Evolutionary conservation across 2,329 filamentous ascomycete genomes (phyloP), one percentile per base, ranked within the genome.

Genomic region (Fusarium sp.): DNA sequence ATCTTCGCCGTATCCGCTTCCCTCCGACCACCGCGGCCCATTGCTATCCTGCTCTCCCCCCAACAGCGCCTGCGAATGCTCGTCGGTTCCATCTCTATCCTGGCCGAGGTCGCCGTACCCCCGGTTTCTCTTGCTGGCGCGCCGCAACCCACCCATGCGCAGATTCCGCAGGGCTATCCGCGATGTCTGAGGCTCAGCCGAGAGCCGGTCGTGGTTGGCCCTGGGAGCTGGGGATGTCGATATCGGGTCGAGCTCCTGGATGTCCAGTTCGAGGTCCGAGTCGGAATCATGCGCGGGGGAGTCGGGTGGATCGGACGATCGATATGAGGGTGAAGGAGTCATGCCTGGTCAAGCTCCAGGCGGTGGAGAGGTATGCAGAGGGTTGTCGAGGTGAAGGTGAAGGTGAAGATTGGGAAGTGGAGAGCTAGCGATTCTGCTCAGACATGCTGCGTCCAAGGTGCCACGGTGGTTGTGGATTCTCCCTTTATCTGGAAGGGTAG

Each of bases 161-260:
- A 93, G 84, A 76, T 89, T 92, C 72, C 93, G 89, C 78, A 96
- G 85, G 62, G 94, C 93, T 84, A 95, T 95, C 57, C 87, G 84
- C 36, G 88, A 84, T 78, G 88, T 78, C 84, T 87, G 84, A 68
- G 86, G 84, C 75, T 88, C 85, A 33, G 74, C 56, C 22, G 77
- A 72, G 38, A 73, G 65, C 47, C 65, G 77, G 54, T 81, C 80
- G 71, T 80, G 80, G 57, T 73, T 75, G 50, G 79, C 70, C 57
- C 79, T 80, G 58, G 80, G 77, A 68, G 80, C 71, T 75, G 82
- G 79, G 77, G 80, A 78, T 74, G 80, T 79, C n/a, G 84, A 84
- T 68, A 84, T 80, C 80, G 94, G 93, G 80, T 95, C 93, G 75
- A 97, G 91, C 86, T 96, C 94, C 79, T 94, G 89, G 76, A 95